Percentiles rank a stretch among this genome's conserved stretches.
These are phyloP conservation scores for Rugonectria rugulosa DNA, from an alignment of 2,329 filamentous ascomycete species.

Conservation along the genomic window DNA sequence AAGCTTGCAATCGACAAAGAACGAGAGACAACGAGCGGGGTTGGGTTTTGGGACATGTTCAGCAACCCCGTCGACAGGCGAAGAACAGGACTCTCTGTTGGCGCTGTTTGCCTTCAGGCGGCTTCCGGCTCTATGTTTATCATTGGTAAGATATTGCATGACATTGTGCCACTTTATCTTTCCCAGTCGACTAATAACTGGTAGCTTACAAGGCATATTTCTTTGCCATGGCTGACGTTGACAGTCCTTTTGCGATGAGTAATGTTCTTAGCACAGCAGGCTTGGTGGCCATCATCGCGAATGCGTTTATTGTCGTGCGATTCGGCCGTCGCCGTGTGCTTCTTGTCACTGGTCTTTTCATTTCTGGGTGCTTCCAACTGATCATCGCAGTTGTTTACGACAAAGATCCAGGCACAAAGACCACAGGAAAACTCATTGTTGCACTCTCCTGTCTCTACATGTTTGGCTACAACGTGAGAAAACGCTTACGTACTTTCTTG, in stretches of 20 bases:
- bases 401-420: slow-evolving; percentile 19
- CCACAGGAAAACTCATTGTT: slow-evolving; percentile 30
- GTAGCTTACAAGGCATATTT: slow-evolving; percentile 36
- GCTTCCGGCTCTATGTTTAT: slow-evolving; percentile 36
- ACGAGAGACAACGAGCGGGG: slow-evolving; percentile 11
- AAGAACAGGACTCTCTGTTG: slow-evolving; percentile 27
- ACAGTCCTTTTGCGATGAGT: slow-evolving; percentile 34
- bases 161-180: rapidly evolving
- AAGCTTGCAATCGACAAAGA: slow-evolving; percentile 27
- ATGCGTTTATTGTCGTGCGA: slow-evolving; percentile 30
- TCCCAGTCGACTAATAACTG: not conserved
- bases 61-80: slow-evolving; percentile 27
- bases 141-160: slow-evolving; percentile 26
- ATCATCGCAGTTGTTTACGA: slow-evolving; percentile 32
- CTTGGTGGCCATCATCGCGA: slow-evolving; percentile 30
- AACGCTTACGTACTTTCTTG: rapidly evolving
- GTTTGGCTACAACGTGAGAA: slow-evolving; percentile 31
- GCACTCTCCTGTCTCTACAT: slow-evolving; percentile 34
- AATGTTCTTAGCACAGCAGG: slow-evolving; percentile 35
- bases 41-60: slow-evolving; percentile 32
- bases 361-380: slow-evolving; percentile 27
- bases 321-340: slow-evolving; percentile 30
- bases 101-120: slow-evolving; percentile 28
- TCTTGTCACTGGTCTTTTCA: slow-evolving; percentile 17
- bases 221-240: slow-evolving; percentile 33